Evolutionary conservation across 495 filamentous ascomycete species (phyloP), one percentile per base, ranked within the genome.

Genomic region (Penicillium mononematosum): DNA sequence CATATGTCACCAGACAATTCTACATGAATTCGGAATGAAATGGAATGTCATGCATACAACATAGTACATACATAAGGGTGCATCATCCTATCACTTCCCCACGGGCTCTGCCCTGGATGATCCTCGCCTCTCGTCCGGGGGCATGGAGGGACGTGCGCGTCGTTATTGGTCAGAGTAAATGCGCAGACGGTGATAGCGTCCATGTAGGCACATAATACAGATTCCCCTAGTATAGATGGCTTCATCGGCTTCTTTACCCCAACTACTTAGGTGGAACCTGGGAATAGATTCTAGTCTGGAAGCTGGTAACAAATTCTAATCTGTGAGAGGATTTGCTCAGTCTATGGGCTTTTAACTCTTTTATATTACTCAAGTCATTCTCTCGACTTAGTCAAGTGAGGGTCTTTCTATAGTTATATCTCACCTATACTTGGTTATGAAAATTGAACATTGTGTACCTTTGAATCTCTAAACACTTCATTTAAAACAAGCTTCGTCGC

Each of bases 131-230:
- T 73, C 65, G 48, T 70, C 63, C 36, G 66, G 63, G 68, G 50
- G 63, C 73, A 74, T 76, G 74, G 74, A 77, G 73, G 75, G 72
- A 75, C 64, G 58, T 58, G 58, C 53, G 42, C 20, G 20, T 39
- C 55, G 55, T 66, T 63, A 78, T 78, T 78, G 74, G 74, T 56
- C 53, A 45, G 22, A 27, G 1, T 2, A 5, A 22, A 11, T 0
- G 0, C 0, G 10, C 17, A n/a, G 50, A 9, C 0, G 12, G 0
- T 3, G 14, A 25, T 27, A 43, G 38, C 11, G 46, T 36, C 45
- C 32, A 17, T 10, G 16, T 16, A 1, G 51, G 16, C 34, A 45
- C 9, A 24, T 44, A 44, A 14, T 24, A 16, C 12, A 0, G 19
- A 44, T 2, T 12, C 3, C 4, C 7, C 4, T 39, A 38, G 36